phyloP scores from a whole-genome alignment of 768 basidiomycete species.

The Dacryopinax primogenitus region DNA sequence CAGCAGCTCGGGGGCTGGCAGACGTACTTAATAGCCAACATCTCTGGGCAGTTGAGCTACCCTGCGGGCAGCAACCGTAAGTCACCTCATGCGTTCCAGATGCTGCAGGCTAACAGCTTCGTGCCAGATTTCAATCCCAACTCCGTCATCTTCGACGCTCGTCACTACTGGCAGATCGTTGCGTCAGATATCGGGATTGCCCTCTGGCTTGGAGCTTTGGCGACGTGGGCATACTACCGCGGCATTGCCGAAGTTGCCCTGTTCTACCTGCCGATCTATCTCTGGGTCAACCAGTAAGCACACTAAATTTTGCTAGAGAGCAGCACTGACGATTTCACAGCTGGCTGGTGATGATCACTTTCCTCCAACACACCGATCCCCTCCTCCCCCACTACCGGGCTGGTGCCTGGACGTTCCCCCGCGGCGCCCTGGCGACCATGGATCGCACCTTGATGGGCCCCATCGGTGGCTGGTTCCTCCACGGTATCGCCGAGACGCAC shows the following conservation, averaged over 20 bases:
- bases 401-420: constrained; percentile 79
- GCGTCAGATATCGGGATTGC: constrained; percentile 72
- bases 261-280: constrained; percentile 76
- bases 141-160: constrained; percentile 70
- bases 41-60: constrained; percentile 74
- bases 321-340: constrained; percentile 56
- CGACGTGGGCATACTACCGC: constrained; percentile 41
- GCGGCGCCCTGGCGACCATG: constrained; percentile 84
- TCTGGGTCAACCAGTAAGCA: constrained; percentile 45
- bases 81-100: constrained; percentile 22
- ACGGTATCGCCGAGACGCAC: constrained; percentile 91
- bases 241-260: constrained; percentile 64
- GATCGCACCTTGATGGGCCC: constrained; percentile 73
- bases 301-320: neutral
- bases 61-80: constrained; percentile 66
- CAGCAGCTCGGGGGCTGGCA: constrained; percentile 71
- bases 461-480: constrained; percentile 72
- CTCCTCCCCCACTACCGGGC: constrained; percentile 86
- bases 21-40: constrained; percentile 65
- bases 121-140: constrained; percentile 58
- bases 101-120: neutral
- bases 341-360: constrained; percentile 93
- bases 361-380: constrained; percentile 97
- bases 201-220: constrained; percentile 52
- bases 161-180: constrained; percentile 64